Evolutionary conservation across 257 asterid genomes (phyloP), one percentile per base, ranked within the genome.

Genomic region (Plectranthus barbatus): DNA sequence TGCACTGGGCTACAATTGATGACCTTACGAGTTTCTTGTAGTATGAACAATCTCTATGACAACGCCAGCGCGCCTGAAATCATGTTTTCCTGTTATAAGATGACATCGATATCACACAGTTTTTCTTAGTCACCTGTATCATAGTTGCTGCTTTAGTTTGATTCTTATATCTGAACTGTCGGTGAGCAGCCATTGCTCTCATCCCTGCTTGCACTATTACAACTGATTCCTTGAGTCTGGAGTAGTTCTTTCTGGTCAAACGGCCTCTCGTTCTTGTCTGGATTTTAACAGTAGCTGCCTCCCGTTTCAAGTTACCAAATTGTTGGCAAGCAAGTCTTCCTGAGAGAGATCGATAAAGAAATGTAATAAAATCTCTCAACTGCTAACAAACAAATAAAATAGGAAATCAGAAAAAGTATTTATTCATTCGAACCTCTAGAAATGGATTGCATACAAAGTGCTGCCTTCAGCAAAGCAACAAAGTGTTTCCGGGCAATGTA

Each of bases 21-120:
- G 95, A 94, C 78, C 77, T 77, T 68, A 75, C 73, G 74, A 87
- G 95, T 70, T 72, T 85, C 86, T 73, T 83, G 76, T 81, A 79
- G 84, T 87, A 87, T 62, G 90, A 77, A 66, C 46, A 70, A 68
- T 69, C 92, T 76, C 85, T 83, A 71, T 85, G 86, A 72, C 97
- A 76, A 23, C 85, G 97, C 90, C 89, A 85, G 66, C 81, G 80
- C 26, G 97, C 87, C 99, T 89, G 88, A 74, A 72, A 80, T 74
- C 13, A 55, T 60, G 4, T 19, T 29, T 53, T 60, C 53, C 67
- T 14, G 23, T 81, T 70, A 80, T 50, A 33, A 50, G 19, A 51
- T 31, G 62, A 62, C 53, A 68, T 55, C 15, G 23, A 31, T 37
- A 4, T 56, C 6, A n/a, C 44, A 51, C 49, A 19, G 49, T 14